Evolutionary conservation across 371 early-diverging fungal species (phyloP), one percentile per base, ranked within the genome.

Genomic region (Rhizopus microsporus): DNA sequence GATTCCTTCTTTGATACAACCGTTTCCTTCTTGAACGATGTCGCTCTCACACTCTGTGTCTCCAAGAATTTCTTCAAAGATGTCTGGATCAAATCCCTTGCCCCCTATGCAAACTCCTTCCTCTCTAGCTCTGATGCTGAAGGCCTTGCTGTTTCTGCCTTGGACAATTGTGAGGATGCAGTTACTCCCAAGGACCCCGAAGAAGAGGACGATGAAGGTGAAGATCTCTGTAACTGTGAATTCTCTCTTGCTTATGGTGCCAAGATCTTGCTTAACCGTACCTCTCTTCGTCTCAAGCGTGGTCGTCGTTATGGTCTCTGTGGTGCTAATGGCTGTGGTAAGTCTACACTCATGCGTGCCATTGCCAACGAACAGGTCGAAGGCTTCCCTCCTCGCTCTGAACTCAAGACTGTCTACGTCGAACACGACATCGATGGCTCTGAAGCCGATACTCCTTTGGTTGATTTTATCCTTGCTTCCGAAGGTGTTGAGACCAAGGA

Each of bases 311-410:
- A 93, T 74, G 93, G 91, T 60, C 78, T 93, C 34, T 90, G 90
- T 76, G 93, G 93, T 55, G 81, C 80, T 46, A 95, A 93, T 75
- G 95, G 93, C 47, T 84, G 89, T 60, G 95, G 95, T 65, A 95
- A 95, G 66, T 85, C 91, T 30, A 93, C 95, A 38, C 75, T 95
- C 39, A 87, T 95, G 88, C 85, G 91, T 52, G 84, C 93, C 43
- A 87, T 95, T 59, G 78, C 91, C 37, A 65, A 82, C 56, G 88
- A 85, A 34, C 83, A 89, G 65, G 79, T 90, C 35, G 91, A 89
- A 54, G 88, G 88, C 43, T 92, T 93, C 81, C 92, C 91, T 52
- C 79, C 84, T 51, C 70, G 76, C 30, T 88, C 87, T 46, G 82
- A 80, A 29, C 79, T 88, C 35, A 83, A 83, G 57, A 85, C 86